A percentile compares a stretch with the other conserved stretches of the same genome.
Evolutionary conservation across 192 early-diverging fungal genomes (phyloP).

Genomic region (Obelidium mucronatum): DNA sequence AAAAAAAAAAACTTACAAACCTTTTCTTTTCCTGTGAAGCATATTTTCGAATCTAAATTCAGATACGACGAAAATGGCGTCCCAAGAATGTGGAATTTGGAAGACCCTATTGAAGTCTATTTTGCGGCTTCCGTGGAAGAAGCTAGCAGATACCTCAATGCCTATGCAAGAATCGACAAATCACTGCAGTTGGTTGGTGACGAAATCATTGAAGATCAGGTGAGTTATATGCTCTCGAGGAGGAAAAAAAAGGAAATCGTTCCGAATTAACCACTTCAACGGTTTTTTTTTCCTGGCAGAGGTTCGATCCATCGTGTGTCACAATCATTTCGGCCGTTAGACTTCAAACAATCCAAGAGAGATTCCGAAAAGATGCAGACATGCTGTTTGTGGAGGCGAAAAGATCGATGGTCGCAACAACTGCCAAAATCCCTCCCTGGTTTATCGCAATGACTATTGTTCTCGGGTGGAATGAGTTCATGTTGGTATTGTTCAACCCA

Average conservation of each 20-base stretch:
- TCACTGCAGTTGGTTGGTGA: slow-evolving; percentile 40
- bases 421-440: slow-evolving; percentile 88
- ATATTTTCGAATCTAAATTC: slow-evolving; percentile 88
- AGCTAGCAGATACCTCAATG: slow-evolving; percentile 68
- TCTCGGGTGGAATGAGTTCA: slow-evolving; percentile 97
- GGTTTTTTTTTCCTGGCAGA: too few relatives aligned
- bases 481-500: slow-evolving; percentile 84
- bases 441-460: slow-evolving; percentile 77
- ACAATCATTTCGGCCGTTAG: slow-evolving; percentile 48
- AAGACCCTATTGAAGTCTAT: slow-evolving; percentile 91
- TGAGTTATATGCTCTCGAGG: slow-evolving; percentile 28
- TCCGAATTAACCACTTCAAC: too few relatives aligned
- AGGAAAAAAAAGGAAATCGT: neutral
- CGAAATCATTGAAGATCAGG: slow-evolving; percentile 54
- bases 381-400: slow-evolving; percentile 95
- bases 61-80: slow-evolving; percentile 92
- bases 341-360: slow-evolving; percentile 63
- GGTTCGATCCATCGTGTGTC: slow-evolving; percentile 47
- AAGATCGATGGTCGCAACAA: slow-evolving; percentile 87
- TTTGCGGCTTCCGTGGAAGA: slow-evolving; percentile 75
- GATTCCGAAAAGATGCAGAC: slow-evolving; percentile 91
- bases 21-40: slow-evolving; percentile 36
- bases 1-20: neutral
- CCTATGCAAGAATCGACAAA: slow-evolving; percentile 79
- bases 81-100: slow-evolving; percentile 93